Percentiles rank a stretch among this genome's conserved stretches.
These are phyloP conservation scores for Colletotrichum agaves DNA, from an alignment of 2,329 filamentous ascomycete species.

Conservation along the genomic window DNA sequence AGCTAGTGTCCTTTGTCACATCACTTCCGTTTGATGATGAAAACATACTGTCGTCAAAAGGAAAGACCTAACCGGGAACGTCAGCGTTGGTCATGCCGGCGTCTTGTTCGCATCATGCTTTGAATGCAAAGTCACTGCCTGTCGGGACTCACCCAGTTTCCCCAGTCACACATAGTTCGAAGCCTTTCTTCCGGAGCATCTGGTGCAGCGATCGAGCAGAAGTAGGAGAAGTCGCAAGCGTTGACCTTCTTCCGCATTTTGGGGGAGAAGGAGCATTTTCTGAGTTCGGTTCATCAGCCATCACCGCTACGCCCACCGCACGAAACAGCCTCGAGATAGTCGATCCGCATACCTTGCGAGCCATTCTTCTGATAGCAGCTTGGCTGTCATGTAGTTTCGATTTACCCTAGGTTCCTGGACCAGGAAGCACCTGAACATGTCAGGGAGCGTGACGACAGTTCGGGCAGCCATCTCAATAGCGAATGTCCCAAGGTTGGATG, in stretches of 20 bases:
- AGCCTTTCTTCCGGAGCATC: constrained; percentile 31
- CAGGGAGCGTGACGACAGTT: constrained; percentile 33
- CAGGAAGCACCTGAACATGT: constrained; percentile 40
- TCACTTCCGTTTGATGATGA: too few relatives aligned
- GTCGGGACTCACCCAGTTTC: constrained; percentile 40
- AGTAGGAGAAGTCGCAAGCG: constrained; percentile 41
- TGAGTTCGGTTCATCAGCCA: background rate
- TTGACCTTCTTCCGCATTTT: constrained; percentile 34
- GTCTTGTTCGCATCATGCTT: background rate
- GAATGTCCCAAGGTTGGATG: background rate
- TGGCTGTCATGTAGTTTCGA: constrained; percentile 36
- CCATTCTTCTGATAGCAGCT: constrained; percentile 39
- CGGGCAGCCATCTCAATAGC: background rate
- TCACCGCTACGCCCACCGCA: too few relatives aligned
- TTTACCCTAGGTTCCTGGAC: constrained; percentile 34
- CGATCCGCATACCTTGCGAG: constrained; percentile 21
- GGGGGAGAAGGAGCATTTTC: constrained; percentile 35
- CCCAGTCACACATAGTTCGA: constrained; percentile 41
- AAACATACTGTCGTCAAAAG: too few relatives aligned
- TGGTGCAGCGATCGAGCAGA: constrained; percentile 40
- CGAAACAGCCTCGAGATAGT: too few relatives aligned
- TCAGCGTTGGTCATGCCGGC: too few relatives aligned
- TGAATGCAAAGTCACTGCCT: background rate
- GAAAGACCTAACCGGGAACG: too few relatives aligned
- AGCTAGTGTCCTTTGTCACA: background rate